A percentile compares a stretch with the other conserved stretches of the same genome.
Evolutionary conservation across 441 rosid species (phyloP).

Genomic region (Lepidium campestre): DNA sequence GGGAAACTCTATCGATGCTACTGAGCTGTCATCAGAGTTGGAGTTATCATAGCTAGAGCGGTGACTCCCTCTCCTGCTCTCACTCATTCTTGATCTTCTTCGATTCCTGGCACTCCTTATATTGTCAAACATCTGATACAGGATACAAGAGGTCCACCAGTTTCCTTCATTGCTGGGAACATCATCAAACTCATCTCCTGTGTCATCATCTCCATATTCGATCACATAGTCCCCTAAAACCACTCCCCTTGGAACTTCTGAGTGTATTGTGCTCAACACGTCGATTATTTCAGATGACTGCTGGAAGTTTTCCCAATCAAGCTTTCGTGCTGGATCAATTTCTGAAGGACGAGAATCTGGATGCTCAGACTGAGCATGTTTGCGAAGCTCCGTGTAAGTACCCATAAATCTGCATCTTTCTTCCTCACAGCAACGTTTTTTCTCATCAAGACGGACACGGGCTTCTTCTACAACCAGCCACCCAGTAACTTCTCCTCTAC

Average conservation of each 20-base stretch:
- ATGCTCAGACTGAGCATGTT: slow-evolving; percentile 74
- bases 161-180: slow-evolving; percentile 68
- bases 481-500: slow-evolving; percentile 91
- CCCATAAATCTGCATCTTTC: slow-evolving; percentile 55
- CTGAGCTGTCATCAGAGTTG: slow-evolving; percentile 91
- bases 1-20: slow-evolving; percentile 67
- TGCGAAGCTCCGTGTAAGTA: slow-evolving; percentile 56
- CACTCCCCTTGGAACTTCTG: slow-evolving; percentile 92
- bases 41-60: slow-evolving; percentile 66
- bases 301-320: slow-evolving; percentile 98
- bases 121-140: slow-evolving; percentile 85
- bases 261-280: slow-evolving; percentile 94
- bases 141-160: slow-evolving; percentile 98
- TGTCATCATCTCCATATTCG: slow-evolving; percentile 87
- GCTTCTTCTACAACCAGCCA: slow-evolving; percentile 74
- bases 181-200: slow-evolving; percentile 85
- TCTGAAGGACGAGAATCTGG: slow-evolving; percentile 88
- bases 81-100: slow-evolving; percentile 75
- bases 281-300: slow-evolving; percentile 94
- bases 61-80: slow-evolving; percentile 69
- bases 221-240: slow-evolving; percentile 97
- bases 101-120: slow-evolving; percentile 83
- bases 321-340: slow-evolving; percentile 87
- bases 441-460: slow-evolving; percentile 61
- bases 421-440: slow-evolving; percentile 79